These are phyloP conservation scores for Microstegium vimineum DNA, from an alignment of 176 grass and related monocot genomes.

Conservation along the genomic window DNA sequence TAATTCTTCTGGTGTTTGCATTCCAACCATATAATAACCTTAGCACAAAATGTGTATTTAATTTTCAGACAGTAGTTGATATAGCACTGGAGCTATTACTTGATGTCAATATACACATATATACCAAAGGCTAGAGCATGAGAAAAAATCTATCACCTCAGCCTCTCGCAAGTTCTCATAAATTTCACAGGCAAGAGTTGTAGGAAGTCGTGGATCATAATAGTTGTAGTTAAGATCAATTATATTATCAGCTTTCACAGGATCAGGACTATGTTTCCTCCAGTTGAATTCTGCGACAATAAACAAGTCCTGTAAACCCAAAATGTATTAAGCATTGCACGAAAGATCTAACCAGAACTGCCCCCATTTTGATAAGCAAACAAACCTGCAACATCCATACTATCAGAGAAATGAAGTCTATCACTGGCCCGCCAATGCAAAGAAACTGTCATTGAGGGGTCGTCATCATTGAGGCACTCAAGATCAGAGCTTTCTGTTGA, in stretches of 20 bases:
- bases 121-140: not conserved
- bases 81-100: not conserved
- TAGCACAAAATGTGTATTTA: not conserved
- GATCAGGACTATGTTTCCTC: conserved; percentile 29
- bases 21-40: not conserved
- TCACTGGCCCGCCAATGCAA: conserved; percentile 44
- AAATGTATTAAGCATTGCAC: conserved; percentile 1
- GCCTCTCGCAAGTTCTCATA: conserved; percentile 62
- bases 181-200: conserved; percentile 66
- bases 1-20: not conserved
- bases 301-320: not conserved
- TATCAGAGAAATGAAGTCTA: conserved; percentile 57
- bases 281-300: conserved; percentile 38
- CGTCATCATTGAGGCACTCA: conserved; percentile 49
- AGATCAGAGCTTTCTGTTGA: conserved; percentile 65
- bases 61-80: not conserved
- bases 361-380: conserved; percentile 1
- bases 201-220: conserved; percentile 52
- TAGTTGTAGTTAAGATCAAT: conserved; percentile 37
- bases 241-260: conserved; percentile 34
- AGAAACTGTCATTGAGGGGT: conserved; percentile 45
- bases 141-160: conserved; percentile 57
- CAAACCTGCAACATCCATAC: conserved; percentile 46
- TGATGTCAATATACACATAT: not conserved
- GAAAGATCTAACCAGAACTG: not conserved